Percentiles rank a stretch among this genome's conserved stretches.
phyloP scores from a whole-genome alignment of 495 filamentous ascomycete species.

The Lophiotrema nucula region DNA sequence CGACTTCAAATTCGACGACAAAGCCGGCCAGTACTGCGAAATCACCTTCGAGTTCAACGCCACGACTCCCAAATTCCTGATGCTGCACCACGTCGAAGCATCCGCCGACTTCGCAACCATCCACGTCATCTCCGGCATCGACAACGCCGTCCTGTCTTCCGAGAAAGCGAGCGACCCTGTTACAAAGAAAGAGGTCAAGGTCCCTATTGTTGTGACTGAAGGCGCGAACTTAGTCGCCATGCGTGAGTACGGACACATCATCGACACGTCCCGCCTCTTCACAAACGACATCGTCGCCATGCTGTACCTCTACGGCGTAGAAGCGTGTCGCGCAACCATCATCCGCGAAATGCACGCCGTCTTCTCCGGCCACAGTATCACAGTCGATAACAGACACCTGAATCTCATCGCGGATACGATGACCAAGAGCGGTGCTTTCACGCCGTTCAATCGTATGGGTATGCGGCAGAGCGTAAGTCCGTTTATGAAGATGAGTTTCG shows the following conservation, averaged over 20 bases:
- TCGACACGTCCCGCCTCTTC: constrained; percentile 81
- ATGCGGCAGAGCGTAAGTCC: constrained; percentile 78
- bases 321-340: constrained; percentile 83
- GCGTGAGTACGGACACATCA: constrained; percentile 78
- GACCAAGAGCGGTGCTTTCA: constrained; percentile 84
- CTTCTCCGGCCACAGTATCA: constrained; percentile 90
- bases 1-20: constrained; percentile 76
- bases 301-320: constrained; percentile 83
- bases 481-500: constrained; percentile 97
- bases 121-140: constrained; percentile 77
- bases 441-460: constrained; percentile 86
- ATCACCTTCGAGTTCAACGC: constrained; percentile 82
- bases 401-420: constrained; percentile 96
- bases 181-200: constrained; percentile 48
- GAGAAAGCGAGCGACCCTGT: constrained; percentile 54
- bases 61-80: constrained; percentile 82
- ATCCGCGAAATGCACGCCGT: constrained; percentile 82
- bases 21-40: constrained; percentile 68
- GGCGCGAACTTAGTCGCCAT: constrained; percentile 89
- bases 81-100: constrained; percentile 82
- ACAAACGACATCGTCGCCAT: constrained; percentile 92
- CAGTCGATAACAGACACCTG: constrained; percentile 86
- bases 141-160: constrained; percentile 65
- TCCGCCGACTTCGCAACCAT: constrained; percentile 75
- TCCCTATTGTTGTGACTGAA: constrained; percentile 66